These are phyloP conservation scores for Poa annua DNA, from an alignment of 176 grass and related monocot species.

Conservation along the genomic window DNA sequence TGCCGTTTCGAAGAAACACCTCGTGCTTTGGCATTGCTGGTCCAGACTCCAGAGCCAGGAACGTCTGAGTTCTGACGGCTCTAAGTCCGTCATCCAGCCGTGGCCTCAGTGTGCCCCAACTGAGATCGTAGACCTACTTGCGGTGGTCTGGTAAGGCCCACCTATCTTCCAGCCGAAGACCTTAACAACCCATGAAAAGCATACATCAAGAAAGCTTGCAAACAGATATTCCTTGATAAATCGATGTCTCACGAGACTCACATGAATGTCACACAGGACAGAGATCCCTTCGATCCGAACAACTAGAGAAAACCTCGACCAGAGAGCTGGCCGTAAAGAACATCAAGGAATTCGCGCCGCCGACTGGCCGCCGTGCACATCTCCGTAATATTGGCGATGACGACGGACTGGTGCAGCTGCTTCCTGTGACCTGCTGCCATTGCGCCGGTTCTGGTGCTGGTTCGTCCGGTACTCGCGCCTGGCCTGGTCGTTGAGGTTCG, in stretches of 20 bases:
- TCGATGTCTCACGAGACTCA: background rate
- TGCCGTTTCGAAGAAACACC: too few species aligned
- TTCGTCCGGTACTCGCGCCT: background rate
- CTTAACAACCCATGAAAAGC: too few species aligned
- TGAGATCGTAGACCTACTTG: too few species aligned
- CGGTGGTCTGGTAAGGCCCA: too few species aligned
- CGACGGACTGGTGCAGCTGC: background rate
- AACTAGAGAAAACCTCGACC: background rate
- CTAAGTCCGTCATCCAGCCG: too few species aligned
- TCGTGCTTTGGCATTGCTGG: too few species aligned
- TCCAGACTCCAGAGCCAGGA: too few species aligned
- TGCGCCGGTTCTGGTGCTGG: background rate
- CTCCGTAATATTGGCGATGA: background rate
- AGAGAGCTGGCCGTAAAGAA: background rate
- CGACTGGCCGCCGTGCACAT: background rate
- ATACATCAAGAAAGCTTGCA: background rate
- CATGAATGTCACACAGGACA: background rate
- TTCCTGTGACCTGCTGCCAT: background rate
- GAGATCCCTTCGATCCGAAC: background rate
- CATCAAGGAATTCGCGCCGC: background rate
- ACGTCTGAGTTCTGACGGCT: too few species aligned
- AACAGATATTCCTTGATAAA: background rate
- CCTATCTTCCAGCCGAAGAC: too few species aligned
- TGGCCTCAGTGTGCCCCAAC: too few species aligned
- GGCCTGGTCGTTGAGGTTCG: background rate